Evolutionary conservation across 306 rosid species (phyloP).

Genomic region (Spatholobus suberectus): DNA sequence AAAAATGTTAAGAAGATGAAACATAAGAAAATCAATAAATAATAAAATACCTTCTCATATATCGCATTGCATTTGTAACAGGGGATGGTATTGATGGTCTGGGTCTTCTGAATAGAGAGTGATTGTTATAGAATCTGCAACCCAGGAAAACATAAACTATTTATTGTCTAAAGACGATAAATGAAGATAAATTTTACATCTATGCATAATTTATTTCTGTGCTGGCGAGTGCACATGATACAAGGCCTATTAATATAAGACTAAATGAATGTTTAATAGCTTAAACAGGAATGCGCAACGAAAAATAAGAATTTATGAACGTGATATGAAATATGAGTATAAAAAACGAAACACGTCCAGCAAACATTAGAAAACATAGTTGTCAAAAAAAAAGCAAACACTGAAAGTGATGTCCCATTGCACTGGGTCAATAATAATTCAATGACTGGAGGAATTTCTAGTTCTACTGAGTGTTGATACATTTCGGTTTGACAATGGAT

Average conservation of each 20-base stretch:
- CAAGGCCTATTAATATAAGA: neutral
- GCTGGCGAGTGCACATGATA: slow-evolving; percentile 1
- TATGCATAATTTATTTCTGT: neutral
- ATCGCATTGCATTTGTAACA: slow-evolving; percentile 21
- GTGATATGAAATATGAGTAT: neutral
- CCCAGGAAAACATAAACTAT: neutral
- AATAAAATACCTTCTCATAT: slow-evolving; percentile 40
- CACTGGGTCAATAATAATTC: slow-evolving; percentile 6
- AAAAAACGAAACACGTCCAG: neutral
- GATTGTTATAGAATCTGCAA: slow-evolving; percentile 25
- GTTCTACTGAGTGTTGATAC: neutral
- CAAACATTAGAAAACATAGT: neutral
- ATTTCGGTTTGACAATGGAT: neutral
- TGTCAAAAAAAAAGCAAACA: neutral
- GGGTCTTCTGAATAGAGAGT: slow-evolving; percentile 13
- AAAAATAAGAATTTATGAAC: neutral
- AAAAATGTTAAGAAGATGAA: neutral
- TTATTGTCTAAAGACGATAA: neutral
- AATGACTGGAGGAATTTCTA: neutral
- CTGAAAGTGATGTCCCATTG: neutral
- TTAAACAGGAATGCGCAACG: neutral
- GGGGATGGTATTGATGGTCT: neutral
- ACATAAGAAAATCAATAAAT: neutral
- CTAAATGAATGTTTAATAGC: neutral
- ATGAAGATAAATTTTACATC: neutral